Conservation (phyloP, 1,139 yeast species). For the Magnusiomyces tetraspermus region DNA sequence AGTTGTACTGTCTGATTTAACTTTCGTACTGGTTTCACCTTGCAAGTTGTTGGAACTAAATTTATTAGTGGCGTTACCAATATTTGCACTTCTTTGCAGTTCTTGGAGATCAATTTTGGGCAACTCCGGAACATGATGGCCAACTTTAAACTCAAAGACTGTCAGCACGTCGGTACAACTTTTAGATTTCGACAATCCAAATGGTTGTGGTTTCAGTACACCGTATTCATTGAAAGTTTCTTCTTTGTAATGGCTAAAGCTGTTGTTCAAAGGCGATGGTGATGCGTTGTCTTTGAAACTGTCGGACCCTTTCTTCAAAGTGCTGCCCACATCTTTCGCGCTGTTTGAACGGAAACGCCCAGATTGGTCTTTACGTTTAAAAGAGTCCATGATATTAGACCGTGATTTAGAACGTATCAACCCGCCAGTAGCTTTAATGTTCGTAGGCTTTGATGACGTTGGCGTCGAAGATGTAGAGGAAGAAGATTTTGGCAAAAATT, state of each 20-base stretch:
- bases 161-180: too few species aligned
- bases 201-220: too few species aligned
- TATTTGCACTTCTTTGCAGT: background rate
- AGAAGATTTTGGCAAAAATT: background rate
- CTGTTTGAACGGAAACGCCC: constrained; percentile 13
- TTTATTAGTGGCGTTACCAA: background rate
- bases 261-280: background rate
- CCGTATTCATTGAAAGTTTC: too few species aligned
- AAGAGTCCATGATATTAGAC: constrained; percentile 12
- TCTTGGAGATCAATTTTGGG: too few species aligned
- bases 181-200: too few species aligned
- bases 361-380: constrained; percentile 10
- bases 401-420: constrained; percentile 5
- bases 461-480: background rate
- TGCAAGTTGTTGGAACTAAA: background rate
- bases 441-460: background rate
- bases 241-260: too few species aligned
- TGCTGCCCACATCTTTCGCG: constrained; percentile 12
- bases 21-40: background rate
- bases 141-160: background rate
- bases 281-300: constrained; percentile 9
- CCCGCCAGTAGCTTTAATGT: background rate
- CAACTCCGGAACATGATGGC: background rate
- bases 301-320: constrained; percentile 12
- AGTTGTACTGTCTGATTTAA: too few species aligned